phyloP scores from a whole-genome alignment of 23 red algal species.

The Gracilariopsis chorda region DNA sequence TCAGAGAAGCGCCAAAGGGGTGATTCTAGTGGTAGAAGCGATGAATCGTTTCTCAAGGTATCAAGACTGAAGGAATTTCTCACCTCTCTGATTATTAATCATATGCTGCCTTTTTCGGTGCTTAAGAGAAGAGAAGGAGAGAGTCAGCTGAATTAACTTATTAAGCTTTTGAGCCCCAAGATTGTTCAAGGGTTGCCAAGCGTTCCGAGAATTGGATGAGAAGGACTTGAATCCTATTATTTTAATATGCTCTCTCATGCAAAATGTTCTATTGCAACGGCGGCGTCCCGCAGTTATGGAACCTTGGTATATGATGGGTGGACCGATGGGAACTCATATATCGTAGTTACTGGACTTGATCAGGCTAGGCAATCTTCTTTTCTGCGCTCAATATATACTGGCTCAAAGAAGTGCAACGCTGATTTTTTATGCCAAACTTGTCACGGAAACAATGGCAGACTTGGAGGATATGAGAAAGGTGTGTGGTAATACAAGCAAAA shows the following conservation, averaged over 20 bases:
- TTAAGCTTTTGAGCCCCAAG: background rate
- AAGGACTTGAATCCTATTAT: background rate
- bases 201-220: background rate
- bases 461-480: background rate
- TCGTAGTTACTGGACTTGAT: background rate
- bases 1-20: no score
- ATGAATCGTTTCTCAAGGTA: background rate
- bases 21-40: background rate
- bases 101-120: background rate
- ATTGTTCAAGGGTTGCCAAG: background rate
- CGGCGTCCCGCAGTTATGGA: background rate
- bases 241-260: background rate
- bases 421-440: background rate
- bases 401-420: background rate
- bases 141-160: background rate
- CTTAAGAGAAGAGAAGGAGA: background rate
- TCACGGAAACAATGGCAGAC: background rate
- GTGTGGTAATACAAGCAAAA: no score
- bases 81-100: background rate
- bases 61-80: background rate
- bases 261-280: background rate
- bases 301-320: background rate
- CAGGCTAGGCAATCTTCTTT: background rate
- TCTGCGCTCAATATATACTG: background rate
- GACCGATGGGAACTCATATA: background rate